These are phyloP conservation scores for Diutina scorzettiae DNA, from an alignment of 1,139 yeast genomes.

Conservation along the genomic window DNA sequence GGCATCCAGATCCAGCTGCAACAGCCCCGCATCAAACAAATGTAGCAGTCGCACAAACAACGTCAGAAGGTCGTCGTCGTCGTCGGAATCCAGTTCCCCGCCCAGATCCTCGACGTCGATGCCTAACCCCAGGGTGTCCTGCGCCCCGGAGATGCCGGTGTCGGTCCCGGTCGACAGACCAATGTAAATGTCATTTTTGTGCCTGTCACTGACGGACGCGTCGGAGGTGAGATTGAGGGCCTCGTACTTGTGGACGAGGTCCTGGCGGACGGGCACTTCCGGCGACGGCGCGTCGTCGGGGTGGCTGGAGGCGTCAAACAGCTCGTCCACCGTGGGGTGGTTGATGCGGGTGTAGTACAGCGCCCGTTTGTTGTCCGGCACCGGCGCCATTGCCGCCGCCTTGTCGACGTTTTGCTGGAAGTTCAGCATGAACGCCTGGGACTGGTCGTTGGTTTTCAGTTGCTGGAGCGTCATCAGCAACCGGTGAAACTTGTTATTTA, in stretches of 20 bases:
- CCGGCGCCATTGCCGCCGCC: conserved; percentile 8
- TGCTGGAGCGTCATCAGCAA: conserved; percentile 28
- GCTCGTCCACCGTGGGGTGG: conserved; percentile 9
- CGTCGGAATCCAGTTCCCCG: not conserved
- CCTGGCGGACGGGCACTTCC: conserved; percentile 23
- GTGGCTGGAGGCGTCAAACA: not conserved
- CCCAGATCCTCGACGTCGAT: not conserved
- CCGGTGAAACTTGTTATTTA: conserved; percentile 22
- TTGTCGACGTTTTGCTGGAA: conserved; percentile 14
- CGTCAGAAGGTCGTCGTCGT: conserved; percentile 17
- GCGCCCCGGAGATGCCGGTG: not conserved
- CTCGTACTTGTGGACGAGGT: conserved; percentile 16
- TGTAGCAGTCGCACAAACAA: conserved; percentile 58
- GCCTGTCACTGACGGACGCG: conserved; percentile 9
- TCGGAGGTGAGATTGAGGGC: conserved; percentile 5
- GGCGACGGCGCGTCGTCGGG: not conserved
- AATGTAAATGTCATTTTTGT: conserved; percentile 13
- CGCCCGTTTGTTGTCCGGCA: conserved; percentile 14
- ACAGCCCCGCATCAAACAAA: conserved; percentile 50
- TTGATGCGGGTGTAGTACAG: conserved; percentile 24
- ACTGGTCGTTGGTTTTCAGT: conserved; percentile 20
- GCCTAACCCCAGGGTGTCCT: not conserved
- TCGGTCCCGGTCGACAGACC: conserved; percentile 6
- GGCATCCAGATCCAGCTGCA: conserved; percentile 55
- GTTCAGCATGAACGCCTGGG: conserved; percentile 23